These are phyloP conservation scores for Phtheirospermum japonicum DNA, from an alignment of 257 asterid species.

Conservation along the genomic window DNA sequence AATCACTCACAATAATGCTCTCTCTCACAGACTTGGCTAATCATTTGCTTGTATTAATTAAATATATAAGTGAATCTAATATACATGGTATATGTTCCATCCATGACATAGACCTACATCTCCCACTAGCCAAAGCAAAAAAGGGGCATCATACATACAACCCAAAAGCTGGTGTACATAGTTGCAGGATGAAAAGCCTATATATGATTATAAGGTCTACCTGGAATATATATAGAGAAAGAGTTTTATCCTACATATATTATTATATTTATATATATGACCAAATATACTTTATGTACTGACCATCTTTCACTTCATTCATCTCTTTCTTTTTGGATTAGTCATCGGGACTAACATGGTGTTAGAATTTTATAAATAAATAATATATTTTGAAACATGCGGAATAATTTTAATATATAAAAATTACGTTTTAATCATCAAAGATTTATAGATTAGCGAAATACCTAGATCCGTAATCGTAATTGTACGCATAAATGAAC, in stretches of 20 bases:
- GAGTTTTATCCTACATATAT: constrained; percentile 21
- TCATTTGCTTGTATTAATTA: constrained; percentile 39
- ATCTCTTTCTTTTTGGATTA: constrained; percentile 29
- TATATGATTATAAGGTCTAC: not conserved
- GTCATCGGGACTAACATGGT: no score
- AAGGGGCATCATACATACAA: constrained; percentile 56
- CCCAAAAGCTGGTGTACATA: constrained; percentile 49
- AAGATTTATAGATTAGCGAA: no score
- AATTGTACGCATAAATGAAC: no score
- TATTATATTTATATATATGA: not conserved
- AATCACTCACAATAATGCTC: not conserved
- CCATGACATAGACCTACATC: constrained; percentile 40
- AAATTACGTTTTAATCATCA: no score
- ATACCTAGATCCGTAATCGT: no score
- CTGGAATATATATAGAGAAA: no score
- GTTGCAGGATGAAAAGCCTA: constrained; percentile 55
- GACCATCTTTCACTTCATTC: constrained; percentile 28
- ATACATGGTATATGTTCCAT: constrained; percentile 50
- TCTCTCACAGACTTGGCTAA: constrained; percentile 30
- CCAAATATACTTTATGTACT: constrained; percentile 23
- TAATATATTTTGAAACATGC: no score
- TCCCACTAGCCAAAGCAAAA: constrained; percentile 62
- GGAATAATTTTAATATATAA: no score
- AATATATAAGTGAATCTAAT: constrained; percentile 30
- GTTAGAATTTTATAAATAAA: no score